phyloP scores from a whole-genome alignment of 345 rosid species.

The Pelargonium nanum region DNA sequence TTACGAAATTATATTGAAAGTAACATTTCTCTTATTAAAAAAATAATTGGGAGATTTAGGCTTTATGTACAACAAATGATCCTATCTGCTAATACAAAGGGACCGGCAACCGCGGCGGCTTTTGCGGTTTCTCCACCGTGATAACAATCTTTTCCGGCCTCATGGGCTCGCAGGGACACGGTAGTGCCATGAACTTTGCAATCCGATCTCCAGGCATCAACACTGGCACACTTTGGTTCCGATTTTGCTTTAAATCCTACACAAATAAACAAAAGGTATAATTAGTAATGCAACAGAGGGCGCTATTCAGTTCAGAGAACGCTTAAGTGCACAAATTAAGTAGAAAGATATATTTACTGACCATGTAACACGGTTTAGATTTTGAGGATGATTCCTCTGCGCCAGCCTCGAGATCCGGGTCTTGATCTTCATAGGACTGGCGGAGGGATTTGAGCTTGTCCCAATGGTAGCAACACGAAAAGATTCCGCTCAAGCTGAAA shows the following conservation, averaged over 20 bases:
- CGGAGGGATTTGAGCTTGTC: conserved; percentile 87
- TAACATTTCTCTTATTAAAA: too few relatives aligned
- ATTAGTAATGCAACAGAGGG: too few relatives aligned
- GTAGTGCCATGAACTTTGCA: conserved; percentile 85
- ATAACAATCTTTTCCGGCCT: conserved; percentile 31
- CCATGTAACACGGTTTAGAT: conserved; percentile 29
- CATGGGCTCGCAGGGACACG: conserved; percentile 72
- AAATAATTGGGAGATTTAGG: too few relatives aligned
- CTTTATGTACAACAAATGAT: conserved; percentile 9
- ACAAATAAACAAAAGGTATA: too few relatives aligned
- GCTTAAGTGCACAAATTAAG: neutral
- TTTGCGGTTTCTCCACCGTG: conserved; percentile 36
- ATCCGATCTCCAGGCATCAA: conserved; percentile 83
- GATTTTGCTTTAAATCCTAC: conserved; percentile 47
- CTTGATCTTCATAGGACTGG: conserved; percentile 26
- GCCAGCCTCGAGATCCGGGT: conserved; percentile 30
- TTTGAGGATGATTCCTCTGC: conserved; percentile 50
- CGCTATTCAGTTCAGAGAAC: neutral
- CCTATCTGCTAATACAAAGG: conserved; percentile 44
- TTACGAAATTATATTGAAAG: too few relatives aligned
- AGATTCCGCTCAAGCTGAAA: conserved; percentile 83
- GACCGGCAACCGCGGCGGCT: conserved; percentile 49
- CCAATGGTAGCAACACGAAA: conserved; percentile 99
- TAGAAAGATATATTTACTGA: too few relatives aligned
- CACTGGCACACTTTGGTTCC: conserved; percentile 58